These are phyloP conservation scores for Neospermospora avenae DNA, from an alignment of 2,329 filamentous ascomycete genomes.

Conservation along the genomic window DNA sequence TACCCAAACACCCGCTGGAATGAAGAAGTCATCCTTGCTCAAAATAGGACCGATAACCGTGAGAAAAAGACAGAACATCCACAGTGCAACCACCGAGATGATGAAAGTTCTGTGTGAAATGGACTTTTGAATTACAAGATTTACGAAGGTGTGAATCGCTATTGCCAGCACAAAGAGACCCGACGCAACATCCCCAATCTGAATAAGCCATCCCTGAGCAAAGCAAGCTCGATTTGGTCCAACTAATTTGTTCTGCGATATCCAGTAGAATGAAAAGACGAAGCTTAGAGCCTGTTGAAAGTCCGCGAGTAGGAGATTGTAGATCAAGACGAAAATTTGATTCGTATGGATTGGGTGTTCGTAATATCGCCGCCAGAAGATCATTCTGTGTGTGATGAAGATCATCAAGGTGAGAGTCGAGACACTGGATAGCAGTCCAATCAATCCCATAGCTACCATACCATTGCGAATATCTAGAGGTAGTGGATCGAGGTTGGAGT, in stretches of 20 bases:
- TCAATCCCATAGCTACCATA: conserved; percentile 62
- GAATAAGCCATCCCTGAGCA: conserved; percentile 53
- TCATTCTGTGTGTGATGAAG: conserved; percentile 45
- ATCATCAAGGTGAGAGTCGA: conserved; percentile 42
- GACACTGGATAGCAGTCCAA: conserved; percentile 46
- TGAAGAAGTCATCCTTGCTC: conserved; percentile 43
- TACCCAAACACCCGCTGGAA: conserved; percentile 50
- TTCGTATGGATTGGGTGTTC: conserved; percentile 37
- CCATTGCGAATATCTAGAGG: conserved; percentile 85
- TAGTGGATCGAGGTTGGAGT: conserved; percentile 72
- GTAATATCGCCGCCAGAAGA: conserved; percentile 38
- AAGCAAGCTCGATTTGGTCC: conserved; percentile 47
- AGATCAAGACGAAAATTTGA: conserved; percentile 53
- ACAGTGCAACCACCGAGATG: conserved; percentile 25
- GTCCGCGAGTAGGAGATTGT: conserved; percentile 45
- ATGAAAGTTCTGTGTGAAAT: conserved; percentile 42
- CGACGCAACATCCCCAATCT: conserved; percentile 48
- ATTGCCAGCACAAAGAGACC: conserved; percentile 53
- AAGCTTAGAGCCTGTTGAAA: conserved; percentile 35
- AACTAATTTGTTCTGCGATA: conserved; percentile 42
- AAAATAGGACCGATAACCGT: conserved; percentile 41
- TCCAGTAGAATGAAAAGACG: conserved; percentile 47
- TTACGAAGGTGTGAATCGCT: conserved; percentile 52
- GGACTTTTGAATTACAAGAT: conserved; percentile 44
- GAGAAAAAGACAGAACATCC: conserved; percentile 22